Evolutionary conservation across 1,284 basidiomycete genomes (phyloP).

Genomic region (Naganishia cerealis): DNA sequence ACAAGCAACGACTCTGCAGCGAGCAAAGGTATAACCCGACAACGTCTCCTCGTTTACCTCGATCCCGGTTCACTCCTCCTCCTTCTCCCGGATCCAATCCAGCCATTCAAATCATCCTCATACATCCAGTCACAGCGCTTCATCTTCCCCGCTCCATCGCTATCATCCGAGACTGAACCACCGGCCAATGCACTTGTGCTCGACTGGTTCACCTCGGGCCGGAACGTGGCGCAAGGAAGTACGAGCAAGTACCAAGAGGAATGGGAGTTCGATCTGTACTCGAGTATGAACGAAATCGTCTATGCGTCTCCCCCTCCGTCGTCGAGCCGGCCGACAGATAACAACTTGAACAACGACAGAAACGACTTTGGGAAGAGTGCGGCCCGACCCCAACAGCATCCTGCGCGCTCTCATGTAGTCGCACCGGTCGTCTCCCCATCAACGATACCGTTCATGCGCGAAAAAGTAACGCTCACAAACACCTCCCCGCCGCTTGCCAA

Average conservation of each 20-base stretch:
- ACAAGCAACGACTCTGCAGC: not conserved
- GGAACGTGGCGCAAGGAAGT: slow-evolving; percentile 54
- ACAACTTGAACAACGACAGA: slow-evolving; percentile 34
- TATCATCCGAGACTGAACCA: slow-evolving; percentile 15
- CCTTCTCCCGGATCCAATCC: slow-evolving; percentile 85
- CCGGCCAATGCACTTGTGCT: slow-evolving; percentile 67
- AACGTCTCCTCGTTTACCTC: slow-evolving; percentile 62
- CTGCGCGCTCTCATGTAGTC: slow-evolving; percentile 16
- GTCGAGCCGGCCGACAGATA: slow-evolving; percentile 70
- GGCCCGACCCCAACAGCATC: slow-evolving; percentile 57
- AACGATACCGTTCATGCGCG: slow-evolving; percentile 21
- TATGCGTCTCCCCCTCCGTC: slow-evolving; percentile 50
- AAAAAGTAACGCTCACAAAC: slow-evolving; percentile 17
- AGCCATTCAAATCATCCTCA: slow-evolving; percentile 79
- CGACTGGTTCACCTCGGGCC: slow-evolving; percentile 89
- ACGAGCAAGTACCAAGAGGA: slow-evolving; percentile 72
- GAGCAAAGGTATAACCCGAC: slow-evolving; percentile 41
- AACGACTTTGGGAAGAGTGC: slow-evolving; percentile 58
- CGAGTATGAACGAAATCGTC: slow-evolving; percentile 80
- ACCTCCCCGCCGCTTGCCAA: not conserved
- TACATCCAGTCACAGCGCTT: slow-evolving; percentile 80
- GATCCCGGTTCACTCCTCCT: slow-evolving; percentile 63
- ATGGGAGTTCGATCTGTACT: slow-evolving; percentile 84
- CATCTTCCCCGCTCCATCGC: slow-evolving; percentile 46
- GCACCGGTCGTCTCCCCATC: not conserved